Conservation (phyloP, 2,329 filamentous ascomycete genomes). For the Ophiocordyceps camponoti-floridani region DNA sequence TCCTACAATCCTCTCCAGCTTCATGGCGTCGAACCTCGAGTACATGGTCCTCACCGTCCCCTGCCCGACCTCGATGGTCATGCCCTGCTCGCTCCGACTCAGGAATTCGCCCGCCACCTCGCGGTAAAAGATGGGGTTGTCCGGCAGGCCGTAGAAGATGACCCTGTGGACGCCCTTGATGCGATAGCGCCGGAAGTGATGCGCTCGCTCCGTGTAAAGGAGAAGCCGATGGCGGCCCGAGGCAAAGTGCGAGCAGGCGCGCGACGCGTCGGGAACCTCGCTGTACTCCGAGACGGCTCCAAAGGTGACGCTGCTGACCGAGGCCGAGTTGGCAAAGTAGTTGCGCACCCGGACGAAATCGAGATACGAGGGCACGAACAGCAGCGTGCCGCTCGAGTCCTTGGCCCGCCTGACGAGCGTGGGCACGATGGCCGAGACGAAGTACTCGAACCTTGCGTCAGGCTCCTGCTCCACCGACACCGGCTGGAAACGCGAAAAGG, state of each 20-base stretch:
- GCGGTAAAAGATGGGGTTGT: slow-evolving; percentile 68
- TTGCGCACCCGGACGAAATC: slow-evolving; percentile 92
- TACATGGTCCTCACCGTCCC: slow-evolving; percentile 51
- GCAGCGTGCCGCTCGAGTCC: slow-evolving; percentile 49
- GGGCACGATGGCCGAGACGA: slow-evolving; percentile 66
- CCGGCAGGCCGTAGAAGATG: slow-evolving; percentile 80
- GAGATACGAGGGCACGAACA: slow-evolving; percentile 86
- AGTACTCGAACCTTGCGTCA: slow-evolving; percentile 80
- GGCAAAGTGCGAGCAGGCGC: slow-evolving; percentile 75
- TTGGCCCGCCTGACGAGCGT: slow-evolving; percentile 50
- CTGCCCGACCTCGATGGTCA: slow-evolving; percentile 35
- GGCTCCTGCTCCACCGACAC: slow-evolving; percentile 56
- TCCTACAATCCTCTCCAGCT: slow-evolving; percentile 76
- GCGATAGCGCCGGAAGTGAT: slow-evolving; percentile 84
- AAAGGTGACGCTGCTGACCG: slow-evolving; percentile 36
- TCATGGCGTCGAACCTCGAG: slow-evolving; percentile 76
- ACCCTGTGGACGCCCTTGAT: slow-evolving; percentile 67
- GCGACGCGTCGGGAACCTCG: slow-evolving; percentile 56
- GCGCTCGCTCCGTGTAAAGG: slow-evolving; percentile 86
- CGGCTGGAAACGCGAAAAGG: slow-evolving; percentile 73
- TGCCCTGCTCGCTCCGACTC: slow-evolving; percentile 36
- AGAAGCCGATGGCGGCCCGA: slow-evolving; percentile 67
- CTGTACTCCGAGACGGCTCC: slow-evolving; percentile 83
- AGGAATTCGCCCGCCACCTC: slow-evolving; percentile 58
- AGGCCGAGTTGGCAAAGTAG: slow-evolving; percentile 58